Evolutionary conservation across 139 green algal species (phyloP), one percentile per base, ranked within the genome.

Genomic region (Haematococcus sp.): DNA sequence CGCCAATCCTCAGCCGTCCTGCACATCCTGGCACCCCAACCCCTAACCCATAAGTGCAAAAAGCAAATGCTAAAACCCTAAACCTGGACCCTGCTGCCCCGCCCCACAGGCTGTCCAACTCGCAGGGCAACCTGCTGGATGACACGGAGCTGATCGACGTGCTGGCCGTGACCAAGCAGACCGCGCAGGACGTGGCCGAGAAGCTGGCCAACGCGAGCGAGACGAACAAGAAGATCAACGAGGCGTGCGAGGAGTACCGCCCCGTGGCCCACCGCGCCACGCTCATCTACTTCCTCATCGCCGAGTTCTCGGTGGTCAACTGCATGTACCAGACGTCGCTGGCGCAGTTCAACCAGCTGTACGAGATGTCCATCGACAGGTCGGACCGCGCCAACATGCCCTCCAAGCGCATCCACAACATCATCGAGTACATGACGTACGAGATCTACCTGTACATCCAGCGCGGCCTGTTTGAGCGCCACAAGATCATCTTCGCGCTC

Each of bases 81-180:
- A n/a, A n/a, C n/a, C n/a, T n/a, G n/a, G n/a, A n/a, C 40, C 40
- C 40, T 49, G 40, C 40, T 49, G 7, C 40, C 40, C 11, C 40
- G 7, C 40, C 40, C 40, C 40, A 11, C 40, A 49, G 40, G 7
- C 40, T 49, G 40, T 49, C 40, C 40, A 49, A 83, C 75, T 83
- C 71, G 31, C 86, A 91, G 67, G 93, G 93, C 76, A 97, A 98
- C 90, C 81, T 98, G 75, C 87, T 98, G 75, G 94, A 98, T 68
- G 94, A 98, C 82, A 97, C 91, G 28, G 91, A 97, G 87, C 89
- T 98, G 20, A 94, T 98, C 44, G 92, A 94, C 73, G 92, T 98
- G 73, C 85, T 98, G 69, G 93, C 91, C 15, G 83, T 91, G 27
- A 98, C 94, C 58, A 98, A 98, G 82, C 84, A 94, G 79, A 97